A percentile compares a stretch with the other conserved stretches of the same genome.
Conservation (phyloP, 1,284 basidiomycete species). For the Takashimella koratensis region DNA sequence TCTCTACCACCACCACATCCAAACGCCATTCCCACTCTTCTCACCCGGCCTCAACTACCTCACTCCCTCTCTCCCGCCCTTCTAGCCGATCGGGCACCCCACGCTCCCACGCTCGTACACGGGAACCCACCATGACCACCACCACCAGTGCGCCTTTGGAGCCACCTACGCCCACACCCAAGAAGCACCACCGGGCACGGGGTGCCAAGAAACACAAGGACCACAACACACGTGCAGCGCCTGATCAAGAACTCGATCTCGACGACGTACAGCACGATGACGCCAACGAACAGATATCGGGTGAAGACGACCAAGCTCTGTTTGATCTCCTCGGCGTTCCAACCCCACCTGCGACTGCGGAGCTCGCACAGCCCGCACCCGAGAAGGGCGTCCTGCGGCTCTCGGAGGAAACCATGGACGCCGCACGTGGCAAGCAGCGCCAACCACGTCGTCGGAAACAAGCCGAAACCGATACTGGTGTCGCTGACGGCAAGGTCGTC, state of each 20-base stretch:
- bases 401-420: conserved; percentile 10
- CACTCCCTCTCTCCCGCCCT: not conserved
- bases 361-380: not conserved
- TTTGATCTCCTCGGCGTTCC: conserved; percentile 34
- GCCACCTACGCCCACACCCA: conserved; percentile 4
- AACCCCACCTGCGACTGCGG: conserved; percentile 2
- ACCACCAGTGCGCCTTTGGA: not conserved
- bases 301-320: conserved; percentile 29
- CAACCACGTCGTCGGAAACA: not conserved
- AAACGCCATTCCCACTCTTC: not conserved
- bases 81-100: not conserved
- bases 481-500: not conserved
- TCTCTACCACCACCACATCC: too few relatives aligned
- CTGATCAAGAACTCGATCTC: conserved; percentile 1
- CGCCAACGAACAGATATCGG: not conserved
- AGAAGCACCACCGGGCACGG: conserved; percentile 5
- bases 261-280: too few relatives aligned
- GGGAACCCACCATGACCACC: conserved; percentile 16
- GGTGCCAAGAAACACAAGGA: not conserved
- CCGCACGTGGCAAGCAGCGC: not conserved
- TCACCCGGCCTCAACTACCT: not conserved
- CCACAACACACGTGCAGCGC: not conserved
- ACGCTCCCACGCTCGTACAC: not conserved
- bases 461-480: not conserved
- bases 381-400: conserved; percentile 12